A percentile compares a stretch with the other conserved stretches of the same genome.
phyloP scores from a whole-genome alignment of 352 stramenopile species.

The Pythium aristosporum region DNA sequence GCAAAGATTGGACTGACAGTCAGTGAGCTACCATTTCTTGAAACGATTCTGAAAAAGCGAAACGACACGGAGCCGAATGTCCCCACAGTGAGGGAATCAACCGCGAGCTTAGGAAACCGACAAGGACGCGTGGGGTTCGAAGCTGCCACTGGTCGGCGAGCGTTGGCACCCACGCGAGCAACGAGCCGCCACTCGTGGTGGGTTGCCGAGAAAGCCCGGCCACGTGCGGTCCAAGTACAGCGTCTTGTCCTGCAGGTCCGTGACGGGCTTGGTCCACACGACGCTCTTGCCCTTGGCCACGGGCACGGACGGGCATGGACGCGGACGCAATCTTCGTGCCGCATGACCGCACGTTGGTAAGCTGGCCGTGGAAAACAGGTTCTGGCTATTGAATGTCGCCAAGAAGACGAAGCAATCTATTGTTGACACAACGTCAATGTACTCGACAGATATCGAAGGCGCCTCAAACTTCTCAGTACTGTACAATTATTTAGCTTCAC shows the following conservation, averaged over 20 bases:
- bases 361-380: too few relatives aligned
- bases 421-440: too few relatives aligned
- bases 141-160: constrained; percentile 34
- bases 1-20: too few relatives aligned
- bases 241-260: constrained; percentile 49
- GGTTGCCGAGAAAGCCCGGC: constrained; percentile 54
- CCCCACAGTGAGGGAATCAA: too few relatives aligned
- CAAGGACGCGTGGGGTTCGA: constrained; percentile 44
- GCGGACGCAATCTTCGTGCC: constrained; percentile 42
- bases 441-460: too few relatives aligned
- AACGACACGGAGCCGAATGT: too few relatives aligned
- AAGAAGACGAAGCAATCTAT: too few relatives aligned
- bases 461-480: too few relatives aligned
- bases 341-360: constrained; percentile 53
- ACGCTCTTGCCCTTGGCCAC: constrained; percentile 38
- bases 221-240: constrained; percentile 77
- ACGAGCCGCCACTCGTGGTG: constrained; percentile 52
- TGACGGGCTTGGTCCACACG: constrained; percentile 36
- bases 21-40: too few relatives aligned
- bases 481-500: too few relatives aligned
- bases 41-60: too few relatives aligned
- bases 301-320: constrained; percentile 36
- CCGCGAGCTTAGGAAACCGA: constrained; percentile 30
- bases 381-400: too few relatives aligned
- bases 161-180: constrained; percentile 60